Evolutionary conservation across 768 basidiomycete species (phyloP).

Genomic region (Amanita thiersii): DNA sequence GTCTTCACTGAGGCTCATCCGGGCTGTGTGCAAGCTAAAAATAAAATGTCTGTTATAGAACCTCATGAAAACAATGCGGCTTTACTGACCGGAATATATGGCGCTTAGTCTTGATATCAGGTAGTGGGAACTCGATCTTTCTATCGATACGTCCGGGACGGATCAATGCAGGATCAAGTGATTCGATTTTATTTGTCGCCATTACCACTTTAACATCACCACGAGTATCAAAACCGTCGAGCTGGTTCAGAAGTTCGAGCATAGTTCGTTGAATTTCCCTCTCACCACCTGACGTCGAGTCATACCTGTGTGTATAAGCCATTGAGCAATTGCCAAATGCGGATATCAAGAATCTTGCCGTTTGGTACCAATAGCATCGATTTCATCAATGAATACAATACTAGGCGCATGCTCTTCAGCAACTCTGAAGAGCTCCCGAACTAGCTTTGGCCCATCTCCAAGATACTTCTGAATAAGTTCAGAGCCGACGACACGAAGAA

Average conservation of each 20-base stretch:
- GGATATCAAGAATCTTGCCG: constrained; percentile 42
- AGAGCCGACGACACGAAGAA: constrained; percentile 94
- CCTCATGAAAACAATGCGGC: background rate
- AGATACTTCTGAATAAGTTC: constrained; percentile 99
- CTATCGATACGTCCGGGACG: constrained; percentile 98
- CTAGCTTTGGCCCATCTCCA: constrained; percentile 96
- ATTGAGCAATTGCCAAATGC: background rate
- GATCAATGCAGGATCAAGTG: constrained; percentile 95
- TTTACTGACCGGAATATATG: constrained; percentile 84
- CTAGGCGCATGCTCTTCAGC: constrained; percentile 98
- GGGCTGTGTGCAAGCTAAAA: constrained; percentile 77
- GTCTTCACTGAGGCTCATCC: constrained; percentile 84
- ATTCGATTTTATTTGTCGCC: constrained; percentile 98
- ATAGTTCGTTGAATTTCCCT: constrained; percentile 99
- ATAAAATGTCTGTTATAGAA: background rate
- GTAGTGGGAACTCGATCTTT: constrained; percentile 97
- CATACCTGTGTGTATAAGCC: constrained; percentile 53
- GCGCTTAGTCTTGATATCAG: constrained; percentile 97
- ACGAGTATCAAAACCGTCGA: constrained; percentile 98
- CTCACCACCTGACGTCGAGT: constrained; percentile 97
- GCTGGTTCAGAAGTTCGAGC: constrained; percentile 96
- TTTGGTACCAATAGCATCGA: constrained; percentile 97
- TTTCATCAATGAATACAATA: constrained; percentile 99
- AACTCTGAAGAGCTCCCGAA: constrained; percentile 93
- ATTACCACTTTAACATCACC: constrained; percentile 99